Percentiles rank a stretch among this genome's conserved stretches.
Conservation (phyloP, 2,329 filamentous ascomycete species). For the Botrytis deweyae region DNA sequence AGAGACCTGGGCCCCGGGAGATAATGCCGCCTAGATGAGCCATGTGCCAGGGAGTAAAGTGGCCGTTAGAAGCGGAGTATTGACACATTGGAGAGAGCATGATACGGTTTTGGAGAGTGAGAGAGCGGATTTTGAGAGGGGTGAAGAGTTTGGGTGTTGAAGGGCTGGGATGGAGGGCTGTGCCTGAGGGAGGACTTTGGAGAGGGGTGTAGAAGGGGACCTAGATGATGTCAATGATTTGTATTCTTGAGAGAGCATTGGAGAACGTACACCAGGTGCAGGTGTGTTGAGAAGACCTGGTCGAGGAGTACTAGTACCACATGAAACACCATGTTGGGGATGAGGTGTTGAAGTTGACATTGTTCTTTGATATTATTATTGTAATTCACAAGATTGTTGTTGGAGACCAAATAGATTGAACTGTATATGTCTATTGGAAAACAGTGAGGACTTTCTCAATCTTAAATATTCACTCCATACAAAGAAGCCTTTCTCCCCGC, state of each 20-base stretch:
- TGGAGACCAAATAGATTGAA: neutral
- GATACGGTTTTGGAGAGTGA: conserved; percentile 68
- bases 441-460: neutral
- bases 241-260: neutral
- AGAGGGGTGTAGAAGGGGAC: conserved; percentile 48
- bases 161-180: conserved; percentile 46
- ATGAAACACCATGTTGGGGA: conserved; percentile 7
- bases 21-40: conserved; percentile 80
- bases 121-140: conserved; percentile 43
- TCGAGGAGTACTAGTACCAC: conserved; percentile 7
- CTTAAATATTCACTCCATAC: neutral
- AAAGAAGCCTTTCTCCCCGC: neutral
- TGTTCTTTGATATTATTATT: neutral
- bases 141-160: conserved; percentile 52
- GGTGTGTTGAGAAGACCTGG: conserved; percentile 32
- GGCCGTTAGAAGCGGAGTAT: conserved; percentile 66
- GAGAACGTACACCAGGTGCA: conserved; percentile 31
- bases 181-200: conserved; percentile 47
- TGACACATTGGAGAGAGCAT: conserved; percentile 65
- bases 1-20: conserved; percentile 69
- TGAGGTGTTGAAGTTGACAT: conserved; percentile 3
- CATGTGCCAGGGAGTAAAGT: conserved; percentile 77
- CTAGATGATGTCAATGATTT: conserved; percentile 22
- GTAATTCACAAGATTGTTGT: too few relatives aligned
- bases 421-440: neutral